A percentile compares a stretch with the other conserved stretches of the same genome.
These are phyloP conservation scores for Podila epicladia DNA, from an alignment of 192 early-diverging fungal genomes.

Conservation along the genomic window DNA sequence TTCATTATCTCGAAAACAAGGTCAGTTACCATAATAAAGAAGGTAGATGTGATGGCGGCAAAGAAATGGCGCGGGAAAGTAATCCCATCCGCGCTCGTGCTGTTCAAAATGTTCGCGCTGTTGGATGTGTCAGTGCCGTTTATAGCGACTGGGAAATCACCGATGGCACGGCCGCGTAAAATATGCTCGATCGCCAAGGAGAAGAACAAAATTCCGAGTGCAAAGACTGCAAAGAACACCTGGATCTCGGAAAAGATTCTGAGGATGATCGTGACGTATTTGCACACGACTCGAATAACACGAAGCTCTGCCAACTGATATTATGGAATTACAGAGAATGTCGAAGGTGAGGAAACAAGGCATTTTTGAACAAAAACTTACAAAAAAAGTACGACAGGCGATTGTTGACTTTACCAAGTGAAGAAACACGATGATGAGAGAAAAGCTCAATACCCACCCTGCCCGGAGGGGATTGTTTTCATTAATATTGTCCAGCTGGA, in stretches of 20 bases:
- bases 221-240: conserved; percentile 1
- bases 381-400: no score
- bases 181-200: conserved; percentile 11
- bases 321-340: no score
- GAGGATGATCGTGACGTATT: conserved; percentile 1
- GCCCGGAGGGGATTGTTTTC: background rate
- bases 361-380: no score
- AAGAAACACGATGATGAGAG: background rate
- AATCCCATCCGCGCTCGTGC: no score
- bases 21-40: conserved; percentile 11
- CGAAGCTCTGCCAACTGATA: no score
- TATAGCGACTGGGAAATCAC: background rate
- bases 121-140: no score
- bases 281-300: background rate
- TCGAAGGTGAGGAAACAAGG: no score
- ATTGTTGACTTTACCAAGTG: background rate
- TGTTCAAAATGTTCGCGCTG: no score
- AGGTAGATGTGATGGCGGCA: conserved; percentile 4
- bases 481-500: background rate
- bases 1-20: background rate
- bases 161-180: background rate
- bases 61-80: conserved; percentile 2
- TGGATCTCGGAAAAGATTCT: background rate
- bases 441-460: background rate
- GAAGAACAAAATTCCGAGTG: conserved; percentile 15